These are phyloP conservation scores for Crithidia acanthocephali DNA, from an alignment of 208 protist genomes.

Conservation along the genomic window DNA sequence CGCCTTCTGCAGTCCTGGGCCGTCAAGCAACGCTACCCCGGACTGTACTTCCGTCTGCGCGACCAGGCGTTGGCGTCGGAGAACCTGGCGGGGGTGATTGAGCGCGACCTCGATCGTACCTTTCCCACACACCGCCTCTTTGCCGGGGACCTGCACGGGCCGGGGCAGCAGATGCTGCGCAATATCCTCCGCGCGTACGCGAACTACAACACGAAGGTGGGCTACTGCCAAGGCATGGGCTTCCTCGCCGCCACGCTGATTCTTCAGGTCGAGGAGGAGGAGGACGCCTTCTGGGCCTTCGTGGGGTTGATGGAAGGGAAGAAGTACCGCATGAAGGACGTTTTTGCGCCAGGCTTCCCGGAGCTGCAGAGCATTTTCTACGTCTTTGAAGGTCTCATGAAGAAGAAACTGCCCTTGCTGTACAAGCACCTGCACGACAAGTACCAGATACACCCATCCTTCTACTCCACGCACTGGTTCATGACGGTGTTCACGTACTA, in stretches of 20 bases:
- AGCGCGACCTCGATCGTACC: constrained; percentile 84
- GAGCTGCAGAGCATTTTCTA: constrained; percentile 67
- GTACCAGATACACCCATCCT: constrained; percentile 45
- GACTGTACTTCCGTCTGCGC: constrained; percentile 40
- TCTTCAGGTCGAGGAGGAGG: constrained; percentile 81
- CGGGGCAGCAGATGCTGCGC: constrained; percentile 69
- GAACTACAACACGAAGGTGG: constrained; percentile 66
- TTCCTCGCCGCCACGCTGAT: constrained; percentile 89
- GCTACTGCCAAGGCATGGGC: constrained; percentile 94
- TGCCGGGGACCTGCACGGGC: constrained; percentile 20
- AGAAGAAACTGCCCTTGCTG: constrained; percentile 43
- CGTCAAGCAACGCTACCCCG: constrained; percentile 18
- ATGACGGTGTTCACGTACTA: constrained; percentile 89
- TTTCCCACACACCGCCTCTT: constrained; percentile 88
- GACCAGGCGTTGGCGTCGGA: constrained; percentile 30
- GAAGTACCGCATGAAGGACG: constrained; percentile 58
- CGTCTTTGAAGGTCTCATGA: constrained; percentile 72
- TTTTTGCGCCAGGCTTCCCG: constrained; percentile 83
- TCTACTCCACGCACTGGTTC: constrained; percentile 89
- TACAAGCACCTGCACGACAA: constrained; percentile 40
- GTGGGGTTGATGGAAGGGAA: constrained; percentile 79
- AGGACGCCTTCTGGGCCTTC: constrained; percentile 88
- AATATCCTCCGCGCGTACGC: constrained; percentile 84
- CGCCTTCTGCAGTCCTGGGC: constrained; percentile 52
- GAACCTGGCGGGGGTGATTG: constrained; percentile 68